Base-by-base conservation (phyloP, 306 rosid genomes). In the Cucurbita pepo region DNA sequence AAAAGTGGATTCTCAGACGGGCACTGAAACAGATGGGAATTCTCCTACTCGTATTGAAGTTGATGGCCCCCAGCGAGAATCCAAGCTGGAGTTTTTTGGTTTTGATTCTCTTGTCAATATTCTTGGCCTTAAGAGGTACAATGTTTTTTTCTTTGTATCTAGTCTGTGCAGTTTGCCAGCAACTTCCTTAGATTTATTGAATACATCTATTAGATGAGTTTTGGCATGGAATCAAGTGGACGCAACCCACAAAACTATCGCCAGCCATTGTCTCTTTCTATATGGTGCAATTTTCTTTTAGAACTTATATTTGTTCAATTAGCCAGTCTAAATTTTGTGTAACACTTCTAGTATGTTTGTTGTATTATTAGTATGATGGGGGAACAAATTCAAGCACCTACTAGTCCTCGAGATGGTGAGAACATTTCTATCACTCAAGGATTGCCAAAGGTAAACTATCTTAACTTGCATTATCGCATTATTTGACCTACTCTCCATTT, bases 61-160 rank as follows among this genome's bases (percentile, higher is more conserved):
- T 63, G 84, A 85, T 56, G 91, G 97, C 66, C 78, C 92, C 36
- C 95, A 81, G 69, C 87, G 80, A 77, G 99, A 95, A 41, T 95
- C 99, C 34, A 95, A 86, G 75, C 79, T 95, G 78, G 99, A 95
- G 76, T 77, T 95, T 76, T 95, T 95, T 47, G 99, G 99, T 78
- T 95, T 95, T 81, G 99, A 94, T 88, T 95, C 99, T 75, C 99
- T 95, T 61, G 99, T 95, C 77, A 95, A 91, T 78, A 95, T 95
- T 88, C 97, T 95, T 45, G 99, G 99, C 79, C 97, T 95, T 62
- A 95, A 84, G 82, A 95, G 99, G 99, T 94, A 81, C 34, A 36
- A 5, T 64, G 37, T 65, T 80, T 37, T 37, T 65, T 60, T 40
- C 56, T 67, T 10, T 30, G 34, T 30, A 30, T 30, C 34, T 30